A percentile compares a stretch with the other conserved stretches of the same genome.
Conservation (phyloP, 257 asterid species). For the Solanum sejunctum region DNA sequence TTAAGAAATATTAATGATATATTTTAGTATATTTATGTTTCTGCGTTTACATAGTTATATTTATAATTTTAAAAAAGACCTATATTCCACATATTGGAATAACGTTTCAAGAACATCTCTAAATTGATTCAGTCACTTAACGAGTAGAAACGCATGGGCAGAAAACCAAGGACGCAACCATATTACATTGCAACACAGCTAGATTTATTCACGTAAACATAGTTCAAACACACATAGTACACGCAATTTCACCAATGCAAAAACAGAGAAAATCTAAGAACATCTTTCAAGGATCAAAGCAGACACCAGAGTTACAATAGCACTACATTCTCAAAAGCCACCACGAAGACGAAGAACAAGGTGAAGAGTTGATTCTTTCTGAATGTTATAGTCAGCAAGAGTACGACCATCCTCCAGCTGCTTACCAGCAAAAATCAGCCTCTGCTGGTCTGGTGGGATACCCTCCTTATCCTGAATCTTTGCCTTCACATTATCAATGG, state of each 20-base stretch:
- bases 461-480: background rate
- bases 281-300: background rate
- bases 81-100: background rate
- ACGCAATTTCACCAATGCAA: background rate
- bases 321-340: background rate
- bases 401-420: conserved; percentile 6
- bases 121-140: background rate
- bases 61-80: no score
- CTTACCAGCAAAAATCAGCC: conserved; percentile 1
- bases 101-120: background rate
- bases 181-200: background rate
- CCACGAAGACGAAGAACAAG: background rate
- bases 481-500: background rate
- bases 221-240: background rate
- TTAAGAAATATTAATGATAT: no score
- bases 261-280: background rate
- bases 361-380: background rate
- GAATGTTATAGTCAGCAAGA: background rate
- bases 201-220: background rate
- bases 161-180: background rate
- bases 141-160: background rate
- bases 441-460: background rate
- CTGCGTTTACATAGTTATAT: no score
- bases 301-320: background rate
- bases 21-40: no score